Base-by-base conservation (phyloP, 768 basidiomycete genomes). In the Mycena galopus region DNA sequence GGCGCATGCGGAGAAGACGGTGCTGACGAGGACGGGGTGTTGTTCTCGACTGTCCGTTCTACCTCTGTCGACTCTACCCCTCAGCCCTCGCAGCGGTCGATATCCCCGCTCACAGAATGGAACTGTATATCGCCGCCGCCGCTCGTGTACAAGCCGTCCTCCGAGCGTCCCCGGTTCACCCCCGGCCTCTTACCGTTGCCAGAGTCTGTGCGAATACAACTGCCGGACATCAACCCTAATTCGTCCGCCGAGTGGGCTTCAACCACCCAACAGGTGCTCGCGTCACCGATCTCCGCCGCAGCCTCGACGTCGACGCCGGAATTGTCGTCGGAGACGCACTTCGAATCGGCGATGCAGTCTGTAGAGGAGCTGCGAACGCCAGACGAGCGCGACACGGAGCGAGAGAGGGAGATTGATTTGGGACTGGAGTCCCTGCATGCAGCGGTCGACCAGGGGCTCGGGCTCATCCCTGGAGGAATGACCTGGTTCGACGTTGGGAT, bases 11-110 rank as follows among this genome's bases (percentile, higher is more conserved):
- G 59, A 16, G 71, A 63, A 3, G 67, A 60, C 19, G 72, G 62
- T 57, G 67, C 61, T 6, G 88, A 88, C 74, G 86, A 88, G 75
- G 86, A 88, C 61, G 88, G 88, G 1, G 71, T 86, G 2, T 78
- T 88, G 9, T 85, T 86, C 67, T 82, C 86, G 0, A 74, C 80
- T 23, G 74, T 76, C 9, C 82, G 83, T 23, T 79, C 84, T 10
- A 80, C 84, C 0, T 86, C 86, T 5, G 76, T 86, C 29, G 86
- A 87, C 68, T 87, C 86, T 2, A 71, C 77, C 10, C 44, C 65
- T 9, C 77, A 65, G 17, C 74, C 78, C 39, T 77, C 80, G 10
- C 73, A 76, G 47, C 83, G 84, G 32, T 84, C 85, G 0, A 70
- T 77, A 1, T 83, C 85, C 2, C 83, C 84, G 0, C 71, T 75